Evolutionary conservation across 2,329 filamentous ascomycete species (phyloP), one percentile per base, ranked within the genome.

Genomic region (Colletotrichum sp.): DNA sequence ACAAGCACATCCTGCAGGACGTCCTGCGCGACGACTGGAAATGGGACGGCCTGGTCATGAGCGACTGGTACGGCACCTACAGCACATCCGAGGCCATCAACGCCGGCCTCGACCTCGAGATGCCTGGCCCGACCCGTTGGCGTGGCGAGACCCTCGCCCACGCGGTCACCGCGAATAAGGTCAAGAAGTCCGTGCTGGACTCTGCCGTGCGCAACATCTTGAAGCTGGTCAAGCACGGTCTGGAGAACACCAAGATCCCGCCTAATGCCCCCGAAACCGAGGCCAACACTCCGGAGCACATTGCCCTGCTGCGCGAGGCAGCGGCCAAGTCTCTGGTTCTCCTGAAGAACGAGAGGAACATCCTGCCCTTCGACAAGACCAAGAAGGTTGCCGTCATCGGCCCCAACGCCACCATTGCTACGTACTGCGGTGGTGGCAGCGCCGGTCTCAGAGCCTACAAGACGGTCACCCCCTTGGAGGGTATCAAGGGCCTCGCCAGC

Each of bases 281-380:
- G 0, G 85, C 88, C 12, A 87, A 95, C 80, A 93, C 90, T 0
- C 87, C 90, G 0, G 90, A 93, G 81, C 92, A 92, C 55, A 89
- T 92, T 15, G 57, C 88, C 13, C 86, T 95, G 6, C 65, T 77
- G 36, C 76, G 76, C 21, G 72, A 75, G 13, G 44, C 73, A 4
- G 76, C 72, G 7, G 72, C 72, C 32, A 75, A 77, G 80, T 92
- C 92, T 3, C 92, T 95, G 13, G 93, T 95, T 1, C 87, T 96
- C 15, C 85, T 96, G 62, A 95, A 95, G 85, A 96, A 96, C 77
- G 90, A 95, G 16, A 89, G 89, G 30, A 86, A 86, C 12, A 82
- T 93, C 0, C 86, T 96, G 2, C 94, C 94, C 1, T 83, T 94
- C 4, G 89, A 76, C 6, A 80, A 76, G 9, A 78, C 78, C 26